Percentiles rank a stretch among this genome's conserved stretches.
These are phyloP conservation scores for Diplotaxis tenuifolia DNA, from an alignment of 345 rosid genomes.

Conservation along the genomic window DNA sequence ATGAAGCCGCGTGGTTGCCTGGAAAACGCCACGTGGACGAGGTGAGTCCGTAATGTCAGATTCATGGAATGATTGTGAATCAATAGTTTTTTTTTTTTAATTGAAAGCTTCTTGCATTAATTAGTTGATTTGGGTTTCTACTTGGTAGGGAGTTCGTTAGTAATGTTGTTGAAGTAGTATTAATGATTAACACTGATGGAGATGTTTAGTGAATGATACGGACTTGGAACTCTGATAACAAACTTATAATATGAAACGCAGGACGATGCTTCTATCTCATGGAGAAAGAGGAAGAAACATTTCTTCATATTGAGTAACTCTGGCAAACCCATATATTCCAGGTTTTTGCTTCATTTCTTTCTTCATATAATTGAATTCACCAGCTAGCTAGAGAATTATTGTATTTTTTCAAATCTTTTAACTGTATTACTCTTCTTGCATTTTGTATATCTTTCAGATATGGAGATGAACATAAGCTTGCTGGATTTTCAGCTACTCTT, in stretches of 20 bases:
- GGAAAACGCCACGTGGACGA: conserved; percentile 85
- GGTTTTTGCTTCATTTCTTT: conserved; percentile 42
- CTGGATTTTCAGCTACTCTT: conserved; percentile 97
- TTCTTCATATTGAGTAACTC: conserved; percentile 94
- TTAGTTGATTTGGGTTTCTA: too few species aligned
- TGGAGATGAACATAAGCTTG: conserved; percentile 98
- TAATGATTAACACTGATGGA: too few species aligned
- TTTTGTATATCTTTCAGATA: conserved; percentile 50
- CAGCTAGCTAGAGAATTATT: too few species aligned
- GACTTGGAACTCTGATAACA: too few species aligned
- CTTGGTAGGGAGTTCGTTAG: too few species aligned
- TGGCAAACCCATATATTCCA: conserved; percentile 98
- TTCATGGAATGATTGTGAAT: background rate
- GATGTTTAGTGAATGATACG: too few species aligned
- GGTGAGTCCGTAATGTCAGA: conserved; percentile 33
- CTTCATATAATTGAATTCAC: too few species aligned
- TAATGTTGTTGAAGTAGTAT: too few species aligned
- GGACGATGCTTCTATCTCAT: conserved; percentile 93
- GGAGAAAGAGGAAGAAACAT: conserved; percentile 99
- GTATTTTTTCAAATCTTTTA: too few species aligned
- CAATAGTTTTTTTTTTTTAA: too few species aligned
- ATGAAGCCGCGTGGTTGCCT: conserved; percentile 59
- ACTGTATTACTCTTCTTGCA: background rate
- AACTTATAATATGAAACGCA: conserved; percentile 32
- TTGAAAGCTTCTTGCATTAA: background rate